phyloP scores from a whole-genome alignment of 2,329 filamentous ascomycete species.

The Paraconiothyrium brasiliense region DNA sequence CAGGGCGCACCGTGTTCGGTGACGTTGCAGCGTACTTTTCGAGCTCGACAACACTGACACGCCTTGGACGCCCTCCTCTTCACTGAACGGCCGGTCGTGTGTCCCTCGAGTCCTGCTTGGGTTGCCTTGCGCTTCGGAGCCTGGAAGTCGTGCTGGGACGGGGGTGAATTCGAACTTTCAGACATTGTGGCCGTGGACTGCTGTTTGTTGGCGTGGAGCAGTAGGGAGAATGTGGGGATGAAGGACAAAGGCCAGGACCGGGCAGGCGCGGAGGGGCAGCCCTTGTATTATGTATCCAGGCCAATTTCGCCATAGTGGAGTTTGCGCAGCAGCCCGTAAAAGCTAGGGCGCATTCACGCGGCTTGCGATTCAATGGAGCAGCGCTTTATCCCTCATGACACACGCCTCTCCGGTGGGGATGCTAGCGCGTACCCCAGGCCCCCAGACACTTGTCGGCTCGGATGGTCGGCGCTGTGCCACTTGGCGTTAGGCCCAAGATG shows the following conservation, averaged over 20 bases:
- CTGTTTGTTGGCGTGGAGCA: slow-evolving; percentile 26
- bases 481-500: slow-evolving; percentile 33
- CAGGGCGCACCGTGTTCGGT: slow-evolving; percentile 86
- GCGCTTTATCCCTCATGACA: slow-evolving; percentile 47
- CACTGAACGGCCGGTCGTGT: slow-evolving; percentile 62
- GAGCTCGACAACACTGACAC: slow-evolving; percentile 85
- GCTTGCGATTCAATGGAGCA: slow-evolving; percentile 41
- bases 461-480: slow-evolving; percentile 39
- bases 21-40: slow-evolving; percentile 94
- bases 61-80: slow-evolving; percentile 92
- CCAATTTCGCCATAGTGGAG: slow-evolving; percentile 45
- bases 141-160: slow-evolving; percentile 45
- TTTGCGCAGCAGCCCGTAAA: slow-evolving; percentile 34
- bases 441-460: slow-evolving; percentile 35
- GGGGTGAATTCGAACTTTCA: slow-evolving; percentile 49
- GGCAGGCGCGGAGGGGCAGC: slow-evolving; percentile 37
- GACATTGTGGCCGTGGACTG: slow-evolving; percentile 42
- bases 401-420: slow-evolving; percentile 45
- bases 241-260: slow-evolving; percentile 25
- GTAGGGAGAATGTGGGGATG: slow-evolving; percentile 26
- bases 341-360: slow-evolving; percentile 38
- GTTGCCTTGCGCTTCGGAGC: slow-evolving; percentile 67
- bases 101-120: slow-evolving; percentile 63
- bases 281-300: slow-evolving; percentile 43
- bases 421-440: slow-evolving; percentile 49